Evolutionary conservation across 2,329 filamentous ascomycete species (phyloP).

Genomic region (Aureobasidium sp.): DNA sequence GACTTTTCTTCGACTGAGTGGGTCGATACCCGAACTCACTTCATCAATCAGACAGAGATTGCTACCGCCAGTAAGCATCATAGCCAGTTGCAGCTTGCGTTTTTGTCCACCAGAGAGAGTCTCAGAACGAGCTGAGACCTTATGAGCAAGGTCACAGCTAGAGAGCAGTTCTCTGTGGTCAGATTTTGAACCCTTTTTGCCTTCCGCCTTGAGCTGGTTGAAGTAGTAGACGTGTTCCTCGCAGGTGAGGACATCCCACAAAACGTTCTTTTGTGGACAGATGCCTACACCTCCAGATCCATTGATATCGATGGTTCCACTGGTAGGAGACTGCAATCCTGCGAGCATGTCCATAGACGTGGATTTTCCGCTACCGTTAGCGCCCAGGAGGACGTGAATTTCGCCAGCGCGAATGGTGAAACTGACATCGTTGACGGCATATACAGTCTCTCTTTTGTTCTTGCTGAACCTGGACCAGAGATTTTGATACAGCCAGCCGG

Average conservation of each 20-base stretch:
- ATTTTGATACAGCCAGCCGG: constrained; percentile 50
- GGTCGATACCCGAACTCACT: constrained; percentile 81
- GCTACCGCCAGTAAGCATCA: constrained; percentile 91
- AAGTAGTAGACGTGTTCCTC: constrained; percentile 80
- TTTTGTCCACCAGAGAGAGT: constrained; percentile 89
- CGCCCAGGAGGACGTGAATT: constrained; percentile 78
- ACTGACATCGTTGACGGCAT: constrained; percentile 70
- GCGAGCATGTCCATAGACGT: constrained; percentile 85
- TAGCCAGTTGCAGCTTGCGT: constrained; percentile 81
- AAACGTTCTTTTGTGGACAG: constrained; percentile 87
- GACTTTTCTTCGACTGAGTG: constrained; percentile 77
- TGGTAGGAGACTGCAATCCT: constrained; percentile 69
- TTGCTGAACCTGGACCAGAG: constrained; percentile 43
- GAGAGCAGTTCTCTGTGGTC: constrained; percentile 57
- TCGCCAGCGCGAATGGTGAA: constrained; percentile 68
- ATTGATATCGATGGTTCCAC: constrained; percentile 69
- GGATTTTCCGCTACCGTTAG: constrained; percentile 85
- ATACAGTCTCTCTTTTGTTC: constrained; percentile 55
- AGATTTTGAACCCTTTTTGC: constrained; percentile 50
- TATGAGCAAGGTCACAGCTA: constrained; percentile 67
- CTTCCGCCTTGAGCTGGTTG: constrained; percentile 67
- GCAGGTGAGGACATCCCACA: constrained; percentile 85
- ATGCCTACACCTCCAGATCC: constrained; percentile 74
- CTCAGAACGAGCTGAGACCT: constrained; percentile 63
- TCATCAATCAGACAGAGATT: constrained; percentile 87